Percentiles rank a stretch among this genome's conserved stretches.
Conservation (phyloP, 2,329 filamentous ascomycete species). For the Curvularia eragrostidis region DNA sequence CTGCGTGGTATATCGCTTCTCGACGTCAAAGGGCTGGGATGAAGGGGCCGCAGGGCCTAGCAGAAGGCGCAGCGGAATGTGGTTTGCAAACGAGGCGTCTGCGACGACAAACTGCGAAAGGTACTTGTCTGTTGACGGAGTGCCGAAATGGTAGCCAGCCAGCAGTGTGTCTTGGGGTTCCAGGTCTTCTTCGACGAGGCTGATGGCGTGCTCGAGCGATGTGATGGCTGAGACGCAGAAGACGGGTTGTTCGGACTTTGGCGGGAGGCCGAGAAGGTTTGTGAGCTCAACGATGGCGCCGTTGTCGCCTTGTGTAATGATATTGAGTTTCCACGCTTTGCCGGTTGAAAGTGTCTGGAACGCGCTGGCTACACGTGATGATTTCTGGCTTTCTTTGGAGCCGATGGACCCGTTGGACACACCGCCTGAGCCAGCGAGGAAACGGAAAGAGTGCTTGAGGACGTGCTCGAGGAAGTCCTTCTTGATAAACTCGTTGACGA, state of each 20-base stretch:
- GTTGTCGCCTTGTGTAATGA: slow-evolving; percentile 35
- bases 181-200: slow-evolving; percentile 50
- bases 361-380: slow-evolving; percentile 11
- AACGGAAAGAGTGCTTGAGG: slow-evolving; percentile 48
- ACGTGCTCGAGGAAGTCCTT: slow-evolving; percentile 61
- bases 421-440: slow-evolving; percentile 26
- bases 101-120: slow-evolving; percentile 63
- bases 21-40: slow-evolving; percentile 22
- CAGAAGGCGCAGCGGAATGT: slow-evolving; percentile 63
- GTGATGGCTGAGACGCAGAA: slow-evolving; percentile 57
- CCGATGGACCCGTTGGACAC: slow-evolving; percentile 20
- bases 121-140: slow-evolving; percentile 62
- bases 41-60: slow-evolving; percentile 41
- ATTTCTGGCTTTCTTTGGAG: slow-evolving; percentile 6
- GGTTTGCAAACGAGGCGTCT: slow-evolving; percentile 62
- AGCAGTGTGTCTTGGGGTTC: slow-evolving; percentile 39
- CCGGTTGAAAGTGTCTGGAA: slow-evolving; percentile 21
- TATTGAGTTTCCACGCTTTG: slow-evolving; percentile 29
- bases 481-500: slow-evolving; percentile 70
- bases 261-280: slow-evolving; percentile 29
- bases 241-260: slow-evolving; percentile 53
- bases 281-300: slow-evolving; percentile 38
- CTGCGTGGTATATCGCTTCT: slow-evolving; percentile 26
- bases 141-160: slow-evolving; percentile 62
- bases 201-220: slow-evolving; percentile 63